Evolutionary conservation across 768 basidiomycete species (phyloP), one percentile per base, ranked within the genome.

Genomic region (Peribolospora kevripleyi): DNA sequence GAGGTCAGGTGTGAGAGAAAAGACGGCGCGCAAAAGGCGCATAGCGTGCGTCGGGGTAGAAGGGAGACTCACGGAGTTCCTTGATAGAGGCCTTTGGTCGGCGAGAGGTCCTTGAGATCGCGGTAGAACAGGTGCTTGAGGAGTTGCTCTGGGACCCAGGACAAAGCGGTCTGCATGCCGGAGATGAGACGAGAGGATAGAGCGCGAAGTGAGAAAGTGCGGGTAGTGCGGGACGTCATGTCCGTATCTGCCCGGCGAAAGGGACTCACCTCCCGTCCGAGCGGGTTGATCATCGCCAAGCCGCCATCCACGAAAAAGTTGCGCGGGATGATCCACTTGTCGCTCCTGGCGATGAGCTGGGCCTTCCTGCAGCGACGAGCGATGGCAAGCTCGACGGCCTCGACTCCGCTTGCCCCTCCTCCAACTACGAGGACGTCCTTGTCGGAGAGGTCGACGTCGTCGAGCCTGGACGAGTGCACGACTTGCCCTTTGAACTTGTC

Each of bases 331-430:
- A 75, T 72, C 73, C 74, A 75, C 68, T 73, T 60, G 50, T 56
- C 53, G 48, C 7, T 37, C 43, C 53, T 47, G 41, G 56, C 56
- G 47, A 59, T 50, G 62, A 75, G 69, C 1, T 67, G 61, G 6
- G 66, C 65, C 11, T 67, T 57, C 50, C 59, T 58, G 0, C 70
- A 72, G 7, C 69, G 65, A 50, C 66, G 61, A 13, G 55, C 40
- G 2, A 71, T 61, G 6, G 70, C 67, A 0, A 70, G 65, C 57
- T 72, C 69, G 13, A 69, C 70, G 3, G 70, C 67, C 56, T 76
- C 74, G 37, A 75, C 74, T 2, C 72, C 74, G 46, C 70, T 75
- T 0, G 78, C 77, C 0, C 77, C 76, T 46, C 74, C 72, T 0
- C 74, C 73, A 42, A 75, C 67, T 3, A 75, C 68, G 9, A 72